Base-by-base conservation (phyloP, 75 land plant species). In the Larix kaempferi region DNA sequence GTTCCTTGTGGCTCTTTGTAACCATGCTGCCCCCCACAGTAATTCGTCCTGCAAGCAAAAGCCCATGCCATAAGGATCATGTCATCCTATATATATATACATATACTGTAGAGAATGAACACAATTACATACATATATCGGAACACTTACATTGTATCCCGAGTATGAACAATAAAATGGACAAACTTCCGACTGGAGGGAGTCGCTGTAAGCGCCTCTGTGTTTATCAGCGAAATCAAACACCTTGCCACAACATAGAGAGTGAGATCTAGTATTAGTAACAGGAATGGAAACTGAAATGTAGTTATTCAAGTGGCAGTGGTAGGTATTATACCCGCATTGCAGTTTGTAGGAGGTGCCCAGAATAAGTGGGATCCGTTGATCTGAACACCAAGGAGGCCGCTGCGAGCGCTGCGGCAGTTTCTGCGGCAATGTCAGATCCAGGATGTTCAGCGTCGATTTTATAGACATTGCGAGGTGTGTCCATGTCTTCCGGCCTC, bases 111-210 rank as follows among this genome's bases (percentile, higher is more conserved):
- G 26, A 33, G 3, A 56, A 56, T 29, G 41, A 52, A 5, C 52
- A 1, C 37, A 73, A 15, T n/a, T n/a, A n/a, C 15, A 73, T 35
- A 21, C 16, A 33, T 3, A 29, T 49, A 55, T n/a, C n/a, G 13
- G 73, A 75, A 59, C 41, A 52, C 82, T 21, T 72, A 91, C 91
- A 81, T 89, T 78, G 71, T 85, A 96, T 0, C 99, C 98, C 29
- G 98, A 94, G 77, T 94, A 96, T 1, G 95, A 92, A 81, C 96
- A 91, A 73, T 96, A 96, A 75, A 92, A 96, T 7, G 99, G 99
- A 78, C 97, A 93, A 10, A 89, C 95, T 11, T 81, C 89, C 10
- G 88, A 80, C 2, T 86, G 72, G 56, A 96, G 87, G 0, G 82
- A 78, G 77, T 94, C 95, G 60, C 99, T 96, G 33, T 94, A 96